phyloP scores from a whole-genome alignment of 768 basidiomycete species.

The Tubosaeta brunneosetosa region DNA sequence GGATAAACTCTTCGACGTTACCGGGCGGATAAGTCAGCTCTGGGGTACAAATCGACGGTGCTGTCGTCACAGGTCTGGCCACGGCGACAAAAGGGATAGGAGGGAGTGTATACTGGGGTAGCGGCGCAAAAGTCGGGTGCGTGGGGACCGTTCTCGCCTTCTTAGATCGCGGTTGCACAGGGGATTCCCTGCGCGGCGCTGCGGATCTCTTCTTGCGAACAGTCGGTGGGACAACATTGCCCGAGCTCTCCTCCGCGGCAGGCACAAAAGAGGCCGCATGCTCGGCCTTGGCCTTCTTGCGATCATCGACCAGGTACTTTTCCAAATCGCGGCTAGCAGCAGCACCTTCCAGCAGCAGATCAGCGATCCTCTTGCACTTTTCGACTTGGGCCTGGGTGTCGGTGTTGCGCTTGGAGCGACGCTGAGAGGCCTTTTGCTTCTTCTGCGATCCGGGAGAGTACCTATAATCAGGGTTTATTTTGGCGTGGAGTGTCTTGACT shows the following conservation, averaged over 20 bases:
- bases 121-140: neutral
- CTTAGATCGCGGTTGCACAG: constrained; percentile 5
- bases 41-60: constrained; percentile 12
- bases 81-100: neutral
- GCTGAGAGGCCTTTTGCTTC: constrained; percentile 26
- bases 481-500: constrained; percentile 44
- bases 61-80: constrained; percentile 3
- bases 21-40: constrained; percentile 12
- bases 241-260: neutral
- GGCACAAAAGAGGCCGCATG: neutral
- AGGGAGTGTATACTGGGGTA: neutral
- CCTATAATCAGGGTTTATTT: constrained; percentile 56
- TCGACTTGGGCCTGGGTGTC: constrained; percentile 35
- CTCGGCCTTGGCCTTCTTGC: neutral
- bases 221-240: neutral
- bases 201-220: constrained; percentile 11
- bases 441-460: constrained; percentile 47
- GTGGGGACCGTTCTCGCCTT: constrained; percentile 1
- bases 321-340: constrained; percentile 29
- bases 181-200: neutral
- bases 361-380: constrained; percentile 37
- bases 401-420: constrained; percentile 30
- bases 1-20: constrained; percentile 24
- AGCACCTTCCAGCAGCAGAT: constrained; percentile 32
- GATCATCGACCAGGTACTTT: constrained; percentile 16